Conservation (phyloP, 139 green algal species). For the Chloropicon primus region DNA sequence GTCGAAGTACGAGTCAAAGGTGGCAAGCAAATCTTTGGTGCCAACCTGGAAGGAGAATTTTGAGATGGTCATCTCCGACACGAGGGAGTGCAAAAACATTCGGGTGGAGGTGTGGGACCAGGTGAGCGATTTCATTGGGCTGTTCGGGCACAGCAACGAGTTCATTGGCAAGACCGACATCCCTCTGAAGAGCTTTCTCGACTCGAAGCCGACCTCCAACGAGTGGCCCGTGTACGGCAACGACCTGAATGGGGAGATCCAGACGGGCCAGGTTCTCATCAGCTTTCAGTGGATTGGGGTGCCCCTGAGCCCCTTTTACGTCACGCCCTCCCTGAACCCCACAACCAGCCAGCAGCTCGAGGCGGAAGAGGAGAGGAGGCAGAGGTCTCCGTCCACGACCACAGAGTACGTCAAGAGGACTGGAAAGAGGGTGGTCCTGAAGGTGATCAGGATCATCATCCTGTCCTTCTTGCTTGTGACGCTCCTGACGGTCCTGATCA, state of each 20-base stretch:
- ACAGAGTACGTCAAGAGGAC: neutral
- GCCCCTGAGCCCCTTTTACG: neutral
- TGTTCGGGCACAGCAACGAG: neutral
- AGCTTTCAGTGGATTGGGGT: neutral
- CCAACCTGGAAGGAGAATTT: neutral
- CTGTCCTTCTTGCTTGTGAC: neutral
- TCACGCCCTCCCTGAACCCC: neutral
- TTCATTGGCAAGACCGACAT: neutral
- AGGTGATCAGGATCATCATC: neutral
- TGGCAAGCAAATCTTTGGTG: neutral
- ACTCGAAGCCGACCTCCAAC: neutral
- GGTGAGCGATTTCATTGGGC: neutral
- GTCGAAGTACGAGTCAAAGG: neutral
- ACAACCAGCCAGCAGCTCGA: neutral
- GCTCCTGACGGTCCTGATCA: neutral
- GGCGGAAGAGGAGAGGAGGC: neutral
- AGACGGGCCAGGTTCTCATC: neutral
- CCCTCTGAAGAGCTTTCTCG: neutral
- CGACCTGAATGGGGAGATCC: neutral
- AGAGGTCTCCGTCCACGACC: neutral
- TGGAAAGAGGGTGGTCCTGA: neutral
- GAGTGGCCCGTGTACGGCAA: neutral
- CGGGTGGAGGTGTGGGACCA: neutral
- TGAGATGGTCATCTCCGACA: neutral
- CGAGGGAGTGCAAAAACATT: neutral